Conservation (phyloP, 106 monocot species). For the Amphibolis antarctica region DNA sequence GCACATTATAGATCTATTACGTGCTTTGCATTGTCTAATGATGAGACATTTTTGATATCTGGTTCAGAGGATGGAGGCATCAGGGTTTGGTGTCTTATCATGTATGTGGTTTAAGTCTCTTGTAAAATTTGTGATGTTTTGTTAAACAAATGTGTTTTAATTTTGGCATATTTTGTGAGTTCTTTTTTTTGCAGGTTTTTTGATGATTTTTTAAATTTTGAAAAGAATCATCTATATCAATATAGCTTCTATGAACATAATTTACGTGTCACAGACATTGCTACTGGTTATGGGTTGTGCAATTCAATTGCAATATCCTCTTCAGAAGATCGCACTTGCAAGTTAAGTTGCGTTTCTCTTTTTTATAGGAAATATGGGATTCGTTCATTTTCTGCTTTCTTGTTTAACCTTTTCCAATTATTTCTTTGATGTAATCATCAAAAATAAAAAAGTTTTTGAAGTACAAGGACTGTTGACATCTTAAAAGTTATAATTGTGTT, state of each 20-base stretch:
- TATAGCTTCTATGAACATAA: constrained; percentile 61
- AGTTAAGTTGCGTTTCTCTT: constrained; percentile 22
- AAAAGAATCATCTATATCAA: constrained; percentile 16
- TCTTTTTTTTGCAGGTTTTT: constrained; percentile 11
- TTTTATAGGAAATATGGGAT: not conserved
- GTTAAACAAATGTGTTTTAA: not conserved
- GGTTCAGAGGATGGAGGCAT: constrained; percentile 68
- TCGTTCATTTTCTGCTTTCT: not conserved
- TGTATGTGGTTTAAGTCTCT: constrained; percentile 1
- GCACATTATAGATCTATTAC: constrained; percentile 77
- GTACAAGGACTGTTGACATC: no score
- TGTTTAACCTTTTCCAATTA: not conserved
- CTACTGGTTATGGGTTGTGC: constrained; percentile 51
- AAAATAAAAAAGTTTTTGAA: no score
- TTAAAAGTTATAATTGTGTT: no score
- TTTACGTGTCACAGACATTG: constrained; percentile 51
- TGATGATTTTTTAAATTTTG: constrained; percentile 19
- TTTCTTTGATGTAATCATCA: no score
- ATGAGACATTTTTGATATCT: constrained; percentile 69
- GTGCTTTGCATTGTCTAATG: constrained; percentile 59
- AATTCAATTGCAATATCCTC: constrained; percentile 78
- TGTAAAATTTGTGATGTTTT: constrained; percentile 20
- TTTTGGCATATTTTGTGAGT: not conserved
- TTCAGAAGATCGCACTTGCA: constrained; percentile 82
- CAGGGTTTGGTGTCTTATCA: constrained; percentile 70